These are phyloP conservation scores for Tephrocybe sp. DNA, from an alignment of 768 basidiomycete species.

Conservation along the genomic window DNA sequence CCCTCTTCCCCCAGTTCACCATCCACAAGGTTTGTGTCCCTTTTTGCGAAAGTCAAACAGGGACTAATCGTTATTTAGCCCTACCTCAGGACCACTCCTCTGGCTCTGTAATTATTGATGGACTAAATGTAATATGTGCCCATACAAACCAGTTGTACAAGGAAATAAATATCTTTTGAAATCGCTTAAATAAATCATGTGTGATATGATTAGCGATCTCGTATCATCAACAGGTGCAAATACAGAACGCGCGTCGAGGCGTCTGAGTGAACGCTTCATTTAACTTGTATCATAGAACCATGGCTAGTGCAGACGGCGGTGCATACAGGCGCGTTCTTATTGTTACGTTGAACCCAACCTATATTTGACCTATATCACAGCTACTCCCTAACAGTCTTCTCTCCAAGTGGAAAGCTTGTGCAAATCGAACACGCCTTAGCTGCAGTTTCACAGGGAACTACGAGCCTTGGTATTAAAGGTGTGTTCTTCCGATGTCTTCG, in stretches of 20 bases:
- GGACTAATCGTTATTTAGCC: constrained; percentile 43
- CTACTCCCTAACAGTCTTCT: constrained; percentile 99
- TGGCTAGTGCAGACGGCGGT: constrained; percentile 82
- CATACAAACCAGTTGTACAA: background rate
- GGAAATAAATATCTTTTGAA: background rate
- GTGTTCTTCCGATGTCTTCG: constrained; percentile 16
- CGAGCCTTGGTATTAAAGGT: constrained; percentile 99
- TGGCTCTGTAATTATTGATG: constrained; percentile 23
- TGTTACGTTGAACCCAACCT: constrained; percentile 8
- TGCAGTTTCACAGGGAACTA: constrained; percentile 92
- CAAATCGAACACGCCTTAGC: constrained; percentile 99
- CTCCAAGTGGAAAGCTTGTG: constrained; percentile 96
- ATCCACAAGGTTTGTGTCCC: constrained; percentile 63
- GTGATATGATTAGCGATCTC: constrained; percentile 9
- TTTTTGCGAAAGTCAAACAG: background rate
- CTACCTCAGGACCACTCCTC: constrained; percentile 83
- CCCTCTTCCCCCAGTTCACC: constrained; percentile 81
- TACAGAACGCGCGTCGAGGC: constrained; percentile 22
- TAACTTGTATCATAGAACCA: constrained; percentile 21
- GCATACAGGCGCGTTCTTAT: constrained; percentile 59
- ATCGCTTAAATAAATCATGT: background rate
- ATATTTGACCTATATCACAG: constrained; percentile 36
- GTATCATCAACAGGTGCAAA: constrained; percentile 14
- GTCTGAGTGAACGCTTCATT: background rate
- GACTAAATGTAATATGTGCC: constrained; percentile 22